Evolutionary conservation across 2,329 filamentous ascomycete species (phyloP).

Genomic region (Cytospora piceicola): DNA sequence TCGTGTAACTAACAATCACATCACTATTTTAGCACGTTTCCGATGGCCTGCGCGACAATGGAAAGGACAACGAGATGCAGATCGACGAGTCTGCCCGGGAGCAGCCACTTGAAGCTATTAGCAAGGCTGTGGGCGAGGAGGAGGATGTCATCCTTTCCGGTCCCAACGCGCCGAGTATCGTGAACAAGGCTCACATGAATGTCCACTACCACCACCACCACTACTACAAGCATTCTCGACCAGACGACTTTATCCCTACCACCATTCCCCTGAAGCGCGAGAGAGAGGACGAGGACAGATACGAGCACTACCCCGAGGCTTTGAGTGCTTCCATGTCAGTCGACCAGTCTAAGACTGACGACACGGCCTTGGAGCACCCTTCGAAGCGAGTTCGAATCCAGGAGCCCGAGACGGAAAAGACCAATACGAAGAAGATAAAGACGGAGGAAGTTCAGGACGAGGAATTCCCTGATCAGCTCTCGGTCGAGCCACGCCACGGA

Average conservation of each 20-base stretch:
- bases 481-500: background rate
- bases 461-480: too few relatives aligned
- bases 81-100: background rate
- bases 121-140: background rate
- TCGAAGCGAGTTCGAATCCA: background rate
- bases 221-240: background rate
- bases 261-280: background rate
- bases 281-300: background rate
- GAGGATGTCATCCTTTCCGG: background rate
- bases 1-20: background rate
- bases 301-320: background rate
- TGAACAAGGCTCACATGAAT: slow-evolving; percentile 1
- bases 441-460: background rate
- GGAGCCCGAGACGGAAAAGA: background rate
- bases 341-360: background rate
- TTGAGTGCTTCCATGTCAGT: background rate
- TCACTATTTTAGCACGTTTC: background rate
- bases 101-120: background rate
- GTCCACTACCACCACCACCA: slow-evolving; percentile 8
- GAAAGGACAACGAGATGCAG: background rate
- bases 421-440: background rate
- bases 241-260: background rate
- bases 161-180: background rate
- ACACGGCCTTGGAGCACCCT: fast-evolving
- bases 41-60: background rate